A percentile compares a stretch with the other conserved stretches of the same genome.
Evolutionary conservation across 805 yeast genomes (phyloP).

Genomic region (Starmerella bombi): DNA sequence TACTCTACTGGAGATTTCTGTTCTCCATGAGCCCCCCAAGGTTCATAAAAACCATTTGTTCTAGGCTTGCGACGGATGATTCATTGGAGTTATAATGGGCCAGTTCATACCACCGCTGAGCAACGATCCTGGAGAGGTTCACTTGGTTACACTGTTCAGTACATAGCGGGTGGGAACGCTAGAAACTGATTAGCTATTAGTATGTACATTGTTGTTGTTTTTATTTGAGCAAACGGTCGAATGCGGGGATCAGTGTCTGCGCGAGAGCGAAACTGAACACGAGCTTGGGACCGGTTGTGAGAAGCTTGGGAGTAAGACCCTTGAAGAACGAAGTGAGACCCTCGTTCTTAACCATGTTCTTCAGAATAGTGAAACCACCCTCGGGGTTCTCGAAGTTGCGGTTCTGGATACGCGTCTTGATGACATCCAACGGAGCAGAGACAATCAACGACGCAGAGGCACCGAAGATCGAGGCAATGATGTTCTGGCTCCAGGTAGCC

Average conservation of each 20-base stretch:
- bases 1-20: too few relatives aligned
- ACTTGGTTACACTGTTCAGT: too few relatives aligned
- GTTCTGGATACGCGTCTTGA: constrained; percentile 97
- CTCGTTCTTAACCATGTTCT: constrained; percentile 85
- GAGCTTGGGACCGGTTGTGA: constrained; percentile 96
- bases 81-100: too few relatives aligned
- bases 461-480: constrained; percentile 86
- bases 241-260: constrained; percentile 91
- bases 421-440: constrained; percentile 93
- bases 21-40: too few relatives aligned
- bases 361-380: constrained; percentile 80
- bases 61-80: too few relatives aligned
- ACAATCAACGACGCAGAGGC: constrained; percentile 95
- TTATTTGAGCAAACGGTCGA: constrained; percentile 50
- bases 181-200: neutral
- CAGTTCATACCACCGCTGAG: too few relatives aligned
- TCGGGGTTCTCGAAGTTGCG: constrained; percentile 91
- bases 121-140: too few relatives aligned
- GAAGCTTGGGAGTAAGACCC: constrained; percentile 89
- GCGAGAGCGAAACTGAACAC: constrained; percentile 98
- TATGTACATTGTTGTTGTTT: constrained; percentile 6
- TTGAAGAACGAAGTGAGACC: constrained; percentile 85
- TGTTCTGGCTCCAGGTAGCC: constrained; percentile 93
- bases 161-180: too few relatives aligned
- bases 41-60: too few relatives aligned